Evolutionary conservation across 208 protist genomes (phyloP), one percentile per base, ranked within the genome.

Genomic region (Acanthamoeba royreba): DNA sequence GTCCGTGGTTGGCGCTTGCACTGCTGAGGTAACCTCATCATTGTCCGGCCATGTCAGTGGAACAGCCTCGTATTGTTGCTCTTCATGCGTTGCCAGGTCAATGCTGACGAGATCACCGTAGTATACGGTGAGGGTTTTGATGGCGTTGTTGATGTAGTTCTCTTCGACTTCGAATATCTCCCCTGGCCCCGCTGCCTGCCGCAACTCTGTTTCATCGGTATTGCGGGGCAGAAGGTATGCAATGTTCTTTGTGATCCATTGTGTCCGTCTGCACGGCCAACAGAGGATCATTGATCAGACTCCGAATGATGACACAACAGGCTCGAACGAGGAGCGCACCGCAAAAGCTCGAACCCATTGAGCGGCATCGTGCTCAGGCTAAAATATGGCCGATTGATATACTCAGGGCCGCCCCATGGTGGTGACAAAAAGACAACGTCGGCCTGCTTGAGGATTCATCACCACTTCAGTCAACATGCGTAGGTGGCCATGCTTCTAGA

Each of bases 351-450:
- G 4, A 92, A 93, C 4, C 96, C 94, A 79, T 96, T 55, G 46
- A 53, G 40, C 11, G 83, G 72, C 74, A 94, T 92, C 28, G 25
- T 7, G 43, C 31, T 15, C 0, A 94, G 58, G 61, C 63, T 72
- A 35, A 97, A 97, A 4, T 63, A 35, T 13, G 49, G 9, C 25
- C 46, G 45, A 15, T 52, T 33, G 8, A 61, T 55, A 92, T 98
- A 98, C 4, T 40, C 89, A 4, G 97, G 97, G 13, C 97, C 97
- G 35, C 97, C 97, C 97, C 97, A 98, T 5, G 97, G 97, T 11
- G 97, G 97, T 33, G 96, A 97, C 1, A 98, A 66, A 77, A 98
- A 98, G 0, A 98, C 93, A 2, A 94, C 95, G 89, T 98, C 96
- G 28, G 94, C 96, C 90, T 97, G n/a, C 17, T n/a, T 0, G n/a